Percentiles rank a stretch among this genome's conserved stretches.
phyloP scores from a whole-genome alignment of 345 rosid species.

The Citrus mangshanensis region DNA sequence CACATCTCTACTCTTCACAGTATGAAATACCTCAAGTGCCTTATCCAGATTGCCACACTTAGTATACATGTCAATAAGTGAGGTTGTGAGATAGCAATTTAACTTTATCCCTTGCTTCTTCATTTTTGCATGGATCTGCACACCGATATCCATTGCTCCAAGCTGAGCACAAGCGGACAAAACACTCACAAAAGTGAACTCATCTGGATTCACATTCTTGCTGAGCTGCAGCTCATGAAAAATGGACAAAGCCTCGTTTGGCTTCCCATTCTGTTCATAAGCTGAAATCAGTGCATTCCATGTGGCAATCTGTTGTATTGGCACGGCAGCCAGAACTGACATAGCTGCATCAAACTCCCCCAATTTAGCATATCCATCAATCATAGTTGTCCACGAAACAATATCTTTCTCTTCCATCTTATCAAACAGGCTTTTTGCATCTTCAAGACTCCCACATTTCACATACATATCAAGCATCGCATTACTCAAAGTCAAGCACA shows the following conservation, averaged over 20 bases:
- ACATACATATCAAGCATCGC: slow-evolving; percentile 74
- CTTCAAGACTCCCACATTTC: slow-evolving; percentile 65
- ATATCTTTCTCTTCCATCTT: slow-evolving; percentile 51
- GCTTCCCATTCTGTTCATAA: slow-evolving; percentile 60
- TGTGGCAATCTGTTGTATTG: slow-evolving; percentile 47
- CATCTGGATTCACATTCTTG: slow-evolving; percentile 41
- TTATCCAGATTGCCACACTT: slow-evolving; percentile 71
- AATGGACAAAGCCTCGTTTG: slow-evolving; percentile 56
- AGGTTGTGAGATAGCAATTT: slow-evolving; percentile 53
- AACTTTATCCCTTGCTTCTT: slow-evolving; percentile 45
- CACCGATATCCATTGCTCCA: slow-evolving; percentile 60
- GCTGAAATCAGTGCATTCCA: slow-evolving; percentile 75
- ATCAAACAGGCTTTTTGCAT: slow-evolving; percentile 54
- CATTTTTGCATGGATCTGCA: slow-evolving; percentile 48
- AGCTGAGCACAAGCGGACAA: slow-evolving; percentile 67
- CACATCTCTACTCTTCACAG: slow-evolving; percentile 48
- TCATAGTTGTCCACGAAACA: slow-evolving; percentile 72
- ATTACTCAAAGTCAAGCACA: slow-evolving; percentile 56
- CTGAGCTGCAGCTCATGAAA: slow-evolving; percentile 54
- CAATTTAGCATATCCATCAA: slow-evolving; percentile 64
- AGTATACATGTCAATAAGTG: slow-evolving; percentile 79
- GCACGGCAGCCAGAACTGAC: slow-evolving; percentile 48
- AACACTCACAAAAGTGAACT: slow-evolving; percentile 56
- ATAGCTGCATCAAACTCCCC: slow-evolving; percentile 50
- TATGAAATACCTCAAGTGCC: slow-evolving; percentile 58